Conservation (phyloP, 1,284 basidiomycete species). For the Sporisorium scitamineum region DNA sequence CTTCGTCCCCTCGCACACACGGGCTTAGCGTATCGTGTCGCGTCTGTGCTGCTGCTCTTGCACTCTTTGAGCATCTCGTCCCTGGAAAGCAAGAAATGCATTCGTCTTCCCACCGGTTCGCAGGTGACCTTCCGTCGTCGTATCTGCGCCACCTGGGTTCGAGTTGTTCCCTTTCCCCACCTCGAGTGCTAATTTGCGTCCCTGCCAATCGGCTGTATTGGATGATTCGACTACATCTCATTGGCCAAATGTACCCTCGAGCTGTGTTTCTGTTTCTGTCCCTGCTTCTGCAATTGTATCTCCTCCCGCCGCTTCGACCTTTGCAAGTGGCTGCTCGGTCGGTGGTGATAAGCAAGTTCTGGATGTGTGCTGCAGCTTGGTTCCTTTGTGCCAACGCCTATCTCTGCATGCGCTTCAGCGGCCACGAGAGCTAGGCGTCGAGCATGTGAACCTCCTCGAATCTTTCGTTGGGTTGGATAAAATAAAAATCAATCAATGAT, state of each 20-base stretch:
- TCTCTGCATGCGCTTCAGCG: too few relatives aligned
- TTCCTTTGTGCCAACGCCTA: slow-evolving; percentile 4
- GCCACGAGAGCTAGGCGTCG: not conserved
- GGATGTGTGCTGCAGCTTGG: too few relatives aligned
- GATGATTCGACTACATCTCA: slow-evolving; percentile 6
- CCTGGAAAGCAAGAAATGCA: not conserved
- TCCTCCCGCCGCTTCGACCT: not conserved
- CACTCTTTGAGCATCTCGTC: not conserved
- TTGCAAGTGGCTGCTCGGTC: not conserved
- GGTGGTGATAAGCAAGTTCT: slow-evolving; percentile 27
- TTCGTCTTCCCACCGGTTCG: slow-evolving; percentile 37
- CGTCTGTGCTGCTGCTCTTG: not conserved
- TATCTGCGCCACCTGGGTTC: not conserved
- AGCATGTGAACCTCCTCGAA: slow-evolving; percentile 1
- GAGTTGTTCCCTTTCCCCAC: not conserved
- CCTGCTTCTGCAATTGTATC: slow-evolving; percentile 1
- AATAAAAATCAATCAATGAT: not conserved
- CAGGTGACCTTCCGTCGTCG: slow-evolving; percentile 9
- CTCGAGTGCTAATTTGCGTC: not conserved
- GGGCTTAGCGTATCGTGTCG: slow-evolving; percentile 5
- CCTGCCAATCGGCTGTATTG: slow-evolving; percentile 7
- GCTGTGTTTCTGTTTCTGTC: slow-evolving; percentile 8
- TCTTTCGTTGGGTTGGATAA: not conserved
- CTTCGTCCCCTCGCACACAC: not conserved
- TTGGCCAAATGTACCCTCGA: slow-evolving; percentile 10